Evolutionary conservation across 345 rosid genomes (phyloP), one percentile per base, ranked within the genome.

Genomic region (Linum usitatissimum): DNA sequence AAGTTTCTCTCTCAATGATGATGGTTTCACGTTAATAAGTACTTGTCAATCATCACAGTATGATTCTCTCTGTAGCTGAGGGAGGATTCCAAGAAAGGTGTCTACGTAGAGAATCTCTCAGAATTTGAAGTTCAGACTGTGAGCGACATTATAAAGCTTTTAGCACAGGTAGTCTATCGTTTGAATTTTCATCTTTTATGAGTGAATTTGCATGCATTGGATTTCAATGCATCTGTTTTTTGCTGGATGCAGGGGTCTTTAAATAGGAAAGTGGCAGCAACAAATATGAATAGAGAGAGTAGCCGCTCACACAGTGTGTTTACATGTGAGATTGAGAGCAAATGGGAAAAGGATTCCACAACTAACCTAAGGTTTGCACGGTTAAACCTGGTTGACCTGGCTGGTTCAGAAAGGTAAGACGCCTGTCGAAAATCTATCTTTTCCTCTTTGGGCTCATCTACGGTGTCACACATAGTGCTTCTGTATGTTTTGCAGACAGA

Each of bases 281-380:
- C 97, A 59, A 86, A 90, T 74, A 93, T 87, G 99, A 93, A 93
- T 40, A 81, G 96, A 71, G 97, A 93, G 69, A 93, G 99, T 79
- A 93, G 99, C 64, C 78, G 96, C 67, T 93, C 99, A 1, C 96
- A 93, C 60, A 78, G 97, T 73, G 99, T 93, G 63, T 87, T 90
- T 66, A 93, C 96, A 9, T 90, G 99, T 38, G 87, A 81, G 57
- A 87, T 93, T 62, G 96, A 90, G 84, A 90, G 97, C 71, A 80
- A 81, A 59, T 87, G 99, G 99, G 97, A 93, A 74, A 93, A 83
- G 55, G 94, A 90, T 76, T 86, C 97, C 58, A 67, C 91, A 68
- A 79, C 90, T 57, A 90, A 90, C 73, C 68, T 86, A 66, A 78
- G 99, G 70, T 93, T 87, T 82, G 96, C 97, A 53, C 87, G 94